Evolutionary conservation across 768 basidiomycete species (phyloP), one percentile per base, ranked within the genome.

Genomic region (Lentinula edodes): DNA sequence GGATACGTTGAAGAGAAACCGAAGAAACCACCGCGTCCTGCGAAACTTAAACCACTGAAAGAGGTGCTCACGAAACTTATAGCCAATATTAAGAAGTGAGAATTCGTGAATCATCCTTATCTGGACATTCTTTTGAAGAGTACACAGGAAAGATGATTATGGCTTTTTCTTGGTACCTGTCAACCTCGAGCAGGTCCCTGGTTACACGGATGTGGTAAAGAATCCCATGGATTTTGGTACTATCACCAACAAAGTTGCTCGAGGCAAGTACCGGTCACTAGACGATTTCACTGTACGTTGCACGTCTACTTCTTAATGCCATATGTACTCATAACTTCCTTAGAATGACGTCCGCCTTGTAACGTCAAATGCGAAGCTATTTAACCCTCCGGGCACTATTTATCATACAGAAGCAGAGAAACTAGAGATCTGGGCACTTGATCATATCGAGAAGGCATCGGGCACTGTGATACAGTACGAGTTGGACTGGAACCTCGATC

Each of bases 191-290:
- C 78, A 82, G 64, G 85, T 90, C 0, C 80, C 85, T 10, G 85
- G 85, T 1, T 89, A 89, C 65, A 61, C 76, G 12, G 85, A 89
- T 76, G 75, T 87, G 52, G 84, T 98, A 55, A 87, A 89, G 66
- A 78, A 80, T 18, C 94, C 95, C 6, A 98, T 98, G 95, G 95
- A 98, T 68, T 78, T 98, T 60, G 90, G 91, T 0, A 95, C 94
- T 0, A 90, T 98, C 78, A 74, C 86, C 18, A 76, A 78, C 59
- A 96, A 95, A 73, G 89, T 95, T 50, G 80, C 80, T 61, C 83
- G 75, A 67, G 89, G 90, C 5, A 85, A 83, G 63, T 96, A 96
- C 71, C 81, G 87, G 18, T 89, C 88, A 2, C 72, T 93, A 52
- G 90, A 92, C 61, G 90, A 93, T 46, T 93, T 93, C 69, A 78